Conservation (phyloP, 2,329 filamentous ascomycete species). For the Microdochium bolleyi region DNA sequence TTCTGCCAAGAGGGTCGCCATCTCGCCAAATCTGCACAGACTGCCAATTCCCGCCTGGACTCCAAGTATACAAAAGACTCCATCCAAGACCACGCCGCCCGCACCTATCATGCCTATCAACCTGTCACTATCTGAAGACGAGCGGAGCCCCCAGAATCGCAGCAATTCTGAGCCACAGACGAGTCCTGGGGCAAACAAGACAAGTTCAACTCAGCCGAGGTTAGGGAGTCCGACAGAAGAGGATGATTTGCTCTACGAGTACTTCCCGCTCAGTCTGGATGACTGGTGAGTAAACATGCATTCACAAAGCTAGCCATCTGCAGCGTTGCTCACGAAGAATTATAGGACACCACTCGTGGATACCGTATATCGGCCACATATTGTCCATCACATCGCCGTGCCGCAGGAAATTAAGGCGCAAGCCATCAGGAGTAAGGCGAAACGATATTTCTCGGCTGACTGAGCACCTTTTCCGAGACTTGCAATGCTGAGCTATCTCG, state of each 20-base stretch:
- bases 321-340: conserved; percentile 5
- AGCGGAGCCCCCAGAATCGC: conserved; percentile 45
- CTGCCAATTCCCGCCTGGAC: conserved; percentile 47
- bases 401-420: conserved; percentile 64
- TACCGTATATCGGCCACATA: conserved; percentile 83
- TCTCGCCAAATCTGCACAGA: conserved; percentile 41
- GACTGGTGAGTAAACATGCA: conserved; percentile 53
- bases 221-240: conserved; percentile 63
- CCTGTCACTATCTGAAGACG: conserved; percentile 52
- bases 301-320: background rate
- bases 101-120: conserved; percentile 31
- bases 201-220: conserved; percentile 23
- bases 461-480: conserved; percentile 15
- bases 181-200: conserved; percentile 33
- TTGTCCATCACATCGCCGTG: conserved; percentile 79
- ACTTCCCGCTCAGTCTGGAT: conserved; percentile 84
- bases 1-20: conserved; percentile 41
- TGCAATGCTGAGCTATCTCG: too few species aligned
- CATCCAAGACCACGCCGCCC: conserved; percentile 17
- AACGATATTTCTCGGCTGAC: conserved; percentile 66
- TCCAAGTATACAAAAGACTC: conserved; percentile 16
- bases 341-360: conserved; percentile 75
- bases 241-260: conserved; percentile 83
- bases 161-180: conserved; percentile 37
- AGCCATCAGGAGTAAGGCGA: conserved; percentile 56